A percentile compares a stretch with the other conserved stretches of the same genome.
Conservation (phyloP, 2,329 filamentous ascomycete genomes). For the Trichoderma guizhouense region DNA sequence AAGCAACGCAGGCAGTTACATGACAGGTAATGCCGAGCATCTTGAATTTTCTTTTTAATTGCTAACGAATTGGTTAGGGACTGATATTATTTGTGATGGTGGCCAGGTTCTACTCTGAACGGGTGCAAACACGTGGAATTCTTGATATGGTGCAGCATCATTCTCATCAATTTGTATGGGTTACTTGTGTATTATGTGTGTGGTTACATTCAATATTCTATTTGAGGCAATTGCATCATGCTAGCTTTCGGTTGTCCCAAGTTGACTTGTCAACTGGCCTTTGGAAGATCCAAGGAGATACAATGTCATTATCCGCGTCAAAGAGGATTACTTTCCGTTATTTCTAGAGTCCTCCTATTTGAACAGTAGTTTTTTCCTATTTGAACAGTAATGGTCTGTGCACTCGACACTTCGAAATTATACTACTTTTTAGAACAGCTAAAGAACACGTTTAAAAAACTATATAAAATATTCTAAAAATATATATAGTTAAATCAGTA, state of each 20-base stretch:
- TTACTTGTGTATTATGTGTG: background rate
- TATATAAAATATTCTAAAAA: too few relatives aligned
- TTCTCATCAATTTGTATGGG: background rate
- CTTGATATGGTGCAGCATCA: background rate
- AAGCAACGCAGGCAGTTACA: conserved; percentile 61
- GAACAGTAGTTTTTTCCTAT: too few relatives aligned
- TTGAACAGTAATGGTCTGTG: too few relatives aligned
- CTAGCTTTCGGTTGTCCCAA: background rate
- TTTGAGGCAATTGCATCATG: background rate
- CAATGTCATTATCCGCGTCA: background rate
- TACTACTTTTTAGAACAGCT: too few relatives aligned
- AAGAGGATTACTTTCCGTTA: background rate
- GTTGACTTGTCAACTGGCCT: background rate
- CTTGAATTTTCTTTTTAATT: background rate
- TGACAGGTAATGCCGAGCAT: conserved; percentile 50
- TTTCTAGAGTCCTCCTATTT: background rate
- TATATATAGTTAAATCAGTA: too few relatives aligned
- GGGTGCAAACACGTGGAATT: background rate
- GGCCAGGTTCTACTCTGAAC: background rate
- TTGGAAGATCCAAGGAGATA: background rate
- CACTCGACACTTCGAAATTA: too few relatives aligned
- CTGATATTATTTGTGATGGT: background rate
- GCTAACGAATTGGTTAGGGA: background rate
- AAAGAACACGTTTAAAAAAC: too few relatives aligned
- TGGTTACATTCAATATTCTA: background rate